phyloP scores from a whole-genome alignment of 176 grass and related monocot genomes.

The Lolium perenne region DNA sequence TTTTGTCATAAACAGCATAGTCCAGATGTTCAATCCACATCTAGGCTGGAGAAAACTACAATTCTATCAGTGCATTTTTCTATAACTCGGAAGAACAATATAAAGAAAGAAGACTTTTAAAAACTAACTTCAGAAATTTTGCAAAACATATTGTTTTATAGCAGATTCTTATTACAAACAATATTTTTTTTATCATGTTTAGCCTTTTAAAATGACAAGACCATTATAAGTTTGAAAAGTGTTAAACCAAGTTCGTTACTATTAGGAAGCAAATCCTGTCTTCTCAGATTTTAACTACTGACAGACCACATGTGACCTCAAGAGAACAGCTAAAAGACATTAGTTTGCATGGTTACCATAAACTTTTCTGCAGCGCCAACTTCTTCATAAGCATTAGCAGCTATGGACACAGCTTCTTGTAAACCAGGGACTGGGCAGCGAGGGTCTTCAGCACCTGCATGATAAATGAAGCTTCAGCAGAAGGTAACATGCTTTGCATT shows the following conservation, averaged over 20 bases:
- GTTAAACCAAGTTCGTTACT: background rate
- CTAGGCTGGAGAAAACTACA: background rate
- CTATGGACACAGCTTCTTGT: conserved; percentile 44
- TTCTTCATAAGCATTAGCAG: conserved; percentile 52
- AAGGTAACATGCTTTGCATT: background rate
- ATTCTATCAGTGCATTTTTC: background rate
- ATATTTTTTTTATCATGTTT: background rate
- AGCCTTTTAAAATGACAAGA: background rate
- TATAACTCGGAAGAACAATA: background rate
- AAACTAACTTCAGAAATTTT: background rate
- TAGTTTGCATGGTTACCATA: conserved; percentile 51
- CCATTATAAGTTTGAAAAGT: background rate
- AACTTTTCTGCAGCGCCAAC: conserved; percentile 56
- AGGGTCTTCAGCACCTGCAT: conserved; percentile 68
- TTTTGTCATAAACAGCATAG: background rate
- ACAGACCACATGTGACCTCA: background rate
- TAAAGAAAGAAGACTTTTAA: background rate
- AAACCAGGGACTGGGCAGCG: conserved; percentile 79
- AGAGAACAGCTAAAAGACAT: conserved; percentile 10
- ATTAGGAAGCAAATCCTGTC: background rate
- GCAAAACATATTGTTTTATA: conserved; percentile 14
- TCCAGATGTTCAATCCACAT: background rate
- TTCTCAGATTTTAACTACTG: background rate
- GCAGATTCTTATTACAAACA: background rate
- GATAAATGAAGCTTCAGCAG: conserved; percentile 34